These are phyloP conservation scores for Lepraria neglecta DNA, from an alignment of 495 filamentous ascomycete genomes.

Conservation along the genomic window DNA sequence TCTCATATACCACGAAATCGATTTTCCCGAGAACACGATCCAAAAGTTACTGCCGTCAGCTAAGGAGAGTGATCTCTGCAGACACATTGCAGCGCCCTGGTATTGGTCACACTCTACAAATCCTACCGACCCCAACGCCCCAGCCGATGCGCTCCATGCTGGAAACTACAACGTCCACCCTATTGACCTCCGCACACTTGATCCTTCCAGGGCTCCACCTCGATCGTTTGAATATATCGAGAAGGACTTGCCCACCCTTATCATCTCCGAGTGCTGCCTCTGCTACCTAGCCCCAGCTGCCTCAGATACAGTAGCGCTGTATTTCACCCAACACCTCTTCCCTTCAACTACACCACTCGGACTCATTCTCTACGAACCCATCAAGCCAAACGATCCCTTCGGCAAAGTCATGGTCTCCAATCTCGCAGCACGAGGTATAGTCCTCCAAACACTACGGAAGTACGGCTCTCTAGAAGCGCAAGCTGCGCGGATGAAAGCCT, in stretches of 20 bases:
- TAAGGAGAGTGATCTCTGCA: not conserved
- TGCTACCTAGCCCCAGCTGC: constrained; percentile 67
- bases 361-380: constrained; percentile 82
- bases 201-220: constrained; percentile 10
- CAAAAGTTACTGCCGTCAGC: constrained; percentile 42
- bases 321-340: constrained; percentile 54
- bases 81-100: not conserved
- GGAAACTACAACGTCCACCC: constrained; percentile 67
- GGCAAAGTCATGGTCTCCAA: constrained; percentile 88
- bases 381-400: constrained; percentile 75
- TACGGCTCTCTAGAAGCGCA: constrained; percentile 64
- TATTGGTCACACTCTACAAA: not conserved
- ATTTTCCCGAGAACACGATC: constrained; percentile 69
- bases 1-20: constrained; percentile 84
- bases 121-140: not conserved
- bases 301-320: constrained; percentile 57
- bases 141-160: constrained; percentile 33
- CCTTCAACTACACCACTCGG: constrained; percentile 44
- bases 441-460: constrained; percentile 69
- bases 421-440: constrained; percentile 75
- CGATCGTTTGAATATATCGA: constrained; percentile 38
- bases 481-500: constrained; percentile 51
- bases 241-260: constrained; percentile 61
- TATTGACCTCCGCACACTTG: constrained; percentile 67
- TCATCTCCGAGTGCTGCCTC: constrained; percentile 91